Base-by-base conservation (phyloP, 169 alveolate species). In the Plasmodium fragile region DNA sequence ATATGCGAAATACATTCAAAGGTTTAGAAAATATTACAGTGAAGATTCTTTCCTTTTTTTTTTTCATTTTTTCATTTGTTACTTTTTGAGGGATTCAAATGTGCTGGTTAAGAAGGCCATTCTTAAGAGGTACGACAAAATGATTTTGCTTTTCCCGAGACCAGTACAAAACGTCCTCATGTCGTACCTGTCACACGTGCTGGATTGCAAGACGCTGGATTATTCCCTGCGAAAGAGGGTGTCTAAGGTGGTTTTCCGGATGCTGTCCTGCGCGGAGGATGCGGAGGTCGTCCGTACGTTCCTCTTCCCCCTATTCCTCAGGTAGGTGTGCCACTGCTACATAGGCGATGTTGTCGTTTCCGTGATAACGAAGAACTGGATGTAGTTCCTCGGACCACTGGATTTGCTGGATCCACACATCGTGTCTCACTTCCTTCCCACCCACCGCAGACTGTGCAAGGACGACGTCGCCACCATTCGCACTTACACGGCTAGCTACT, bases 101-200 rank as follows among this genome's bases (percentile, higher is more conserved):
- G 94, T 89, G 52, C 81, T 89, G 52, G 94, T 89, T 59, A 89
- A 89, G 71, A 89, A 89, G 32, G 89, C 94, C 6, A 89, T 89
- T 32, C 75, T 89, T 59, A 89, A 89, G 71, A 89, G 71, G 65
- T 89, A 78, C 71, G 94, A 89, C 18, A 78, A 78, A 59, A 77
- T 89, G 39, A 18, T 89, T 34, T 36, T 34, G 3, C 81, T 89
- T 28, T 89, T 89, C 72, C 94, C 94, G 18, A 7, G 13, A 18
- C 3, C 22, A 6, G 75, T 77, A 36, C 81, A 89, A 36, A 55
- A n/a, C 18, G 69, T 59, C 7, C 81, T 89, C 36, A 89, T 89
- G 30, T 78, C 87, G 4, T 78, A 89, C 25, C 28, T 89, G 81
- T 89, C 45, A 11, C 18, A 59, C n/a, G 82, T 89, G 2, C 22